Evolutionary conservation across 2,329 filamentous ascomycete genomes (phyloP), one percentile per base, ranked within the genome.

Genomic region (Tolypocladium endophyticum): DNA sequence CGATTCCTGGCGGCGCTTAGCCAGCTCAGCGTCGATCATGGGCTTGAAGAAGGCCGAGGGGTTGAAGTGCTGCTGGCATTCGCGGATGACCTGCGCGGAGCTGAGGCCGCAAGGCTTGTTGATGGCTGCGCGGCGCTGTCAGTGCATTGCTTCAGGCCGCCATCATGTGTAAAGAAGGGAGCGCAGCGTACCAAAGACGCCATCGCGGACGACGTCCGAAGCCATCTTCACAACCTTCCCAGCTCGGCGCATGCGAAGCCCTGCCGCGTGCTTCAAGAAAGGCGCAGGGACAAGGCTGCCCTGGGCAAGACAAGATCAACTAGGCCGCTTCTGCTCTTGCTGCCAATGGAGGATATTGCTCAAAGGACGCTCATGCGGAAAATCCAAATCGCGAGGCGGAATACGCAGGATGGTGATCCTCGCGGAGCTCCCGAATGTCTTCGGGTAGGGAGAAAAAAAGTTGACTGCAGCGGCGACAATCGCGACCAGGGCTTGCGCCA

Each of bases 51-150:
- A 79, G 33, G 77, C 71, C 1, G 94, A 97, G 14, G 86, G 84
- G 66, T 92, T 90, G 81, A 97, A 96, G 65, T 88, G 84, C 25
- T 81, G 77, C 77, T 97, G 92, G 61, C 95, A 86, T 70, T 93
- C 88, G 71, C 93, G 92, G 65, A 99, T 85, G 43, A 95, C 88
- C 73, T 96, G 90, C 57, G 92, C 92, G 39, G 93, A 97, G 71
- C 88, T 91, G 68, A 93, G 84, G 68, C 87, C 89, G 68, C 87
- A 80, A 35, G 94, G 94, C 76, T 99, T 99, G 77, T 96, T 91
- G 74, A 99, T 88, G 73, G 90, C 93, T 96, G 66, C 16, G 25
- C 56, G 35, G 45, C 56, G 59, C 41, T 23, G 25, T 36, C 30
- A 55, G 41, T 50, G 63, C 45, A 28, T 63, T 14, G 30, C 28